A percentile compares a stretch with the other conserved stretches of the same genome.
Evolutionary conservation across 2,329 filamentous ascomycete genomes (phyloP).

Genomic region (Dactylellina cionopaga): DNA sequence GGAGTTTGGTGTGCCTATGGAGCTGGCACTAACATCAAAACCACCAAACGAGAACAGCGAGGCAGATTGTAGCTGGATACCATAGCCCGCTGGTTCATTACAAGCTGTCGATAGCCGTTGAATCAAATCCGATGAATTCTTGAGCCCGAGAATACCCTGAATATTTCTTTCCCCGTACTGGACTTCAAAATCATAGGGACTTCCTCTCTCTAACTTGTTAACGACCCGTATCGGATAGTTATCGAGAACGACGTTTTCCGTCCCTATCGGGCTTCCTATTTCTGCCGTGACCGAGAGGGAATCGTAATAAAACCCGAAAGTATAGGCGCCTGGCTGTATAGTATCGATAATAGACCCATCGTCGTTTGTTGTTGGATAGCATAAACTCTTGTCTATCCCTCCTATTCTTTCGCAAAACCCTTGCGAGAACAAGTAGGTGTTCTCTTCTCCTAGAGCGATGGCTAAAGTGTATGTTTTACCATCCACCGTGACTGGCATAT

Average conservation of each 20-base stretch:
- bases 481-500: constrained; percentile 17
- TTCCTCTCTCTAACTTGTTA: background rate
- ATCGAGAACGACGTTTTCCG: background rate
- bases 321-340: background rate
- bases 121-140: constrained; percentile 14
- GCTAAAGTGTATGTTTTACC: constrained; percentile 13
- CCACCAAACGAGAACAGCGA: constrained; percentile 35
- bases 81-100: constrained; percentile 7
- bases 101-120: constrained; percentile 8
- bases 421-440: constrained; percentile 30
- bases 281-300: background rate
- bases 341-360: background rate
- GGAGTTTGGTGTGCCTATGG: constrained; percentile 12
- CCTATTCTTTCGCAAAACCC: constrained; percentile 21
- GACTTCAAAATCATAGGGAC: background rate
- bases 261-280: background rate
- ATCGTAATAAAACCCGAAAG: constrained; percentile 2
- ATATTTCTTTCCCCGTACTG: background rate
- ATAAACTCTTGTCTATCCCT: background rate
- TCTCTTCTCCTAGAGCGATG: constrained; percentile 15
- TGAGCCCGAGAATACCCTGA: constrained; percentile 35
- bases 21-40: constrained; percentile 13
- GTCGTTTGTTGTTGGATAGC: background rate
- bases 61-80: constrained; percentile 7
- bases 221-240: constrained; percentile 21